A percentile compares a stretch with the other conserved stretches of the same genome.
Conservation (phyloP, 176 grass and related monocot genomes). For the Themeda triandra region DNA sequence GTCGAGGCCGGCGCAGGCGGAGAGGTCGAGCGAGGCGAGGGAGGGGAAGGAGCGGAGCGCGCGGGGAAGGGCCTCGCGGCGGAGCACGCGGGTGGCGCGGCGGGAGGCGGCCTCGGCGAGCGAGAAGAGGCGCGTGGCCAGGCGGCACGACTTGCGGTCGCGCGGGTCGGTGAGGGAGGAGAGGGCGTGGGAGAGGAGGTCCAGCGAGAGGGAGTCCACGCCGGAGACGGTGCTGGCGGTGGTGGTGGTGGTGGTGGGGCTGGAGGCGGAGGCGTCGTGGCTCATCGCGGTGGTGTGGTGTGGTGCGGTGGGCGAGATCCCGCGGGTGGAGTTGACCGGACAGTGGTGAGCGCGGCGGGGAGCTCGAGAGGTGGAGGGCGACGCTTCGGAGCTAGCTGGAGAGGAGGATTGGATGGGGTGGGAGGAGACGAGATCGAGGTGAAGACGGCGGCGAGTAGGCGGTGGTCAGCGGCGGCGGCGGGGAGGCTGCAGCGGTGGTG, state of each 20-base stretch:
- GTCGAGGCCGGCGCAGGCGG: constrained; percentile 70
- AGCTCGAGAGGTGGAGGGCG: not conserved
- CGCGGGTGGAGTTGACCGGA: too few species aligned
- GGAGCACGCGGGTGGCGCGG: constrained; percentile 40
- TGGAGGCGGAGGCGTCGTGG: constrained; percentile 2
- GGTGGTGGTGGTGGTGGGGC: too few species aligned
- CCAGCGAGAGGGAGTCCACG: constrained; percentile 40
- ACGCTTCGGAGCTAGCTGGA: not conserved
- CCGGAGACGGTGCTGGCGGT: not conserved
- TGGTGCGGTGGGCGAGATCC: not conserved
- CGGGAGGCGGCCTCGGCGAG: constrained; percentile 56
- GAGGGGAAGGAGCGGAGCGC: constrained; percentile 46
- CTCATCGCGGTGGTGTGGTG: not conserved
- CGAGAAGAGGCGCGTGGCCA: constrained; percentile 52
- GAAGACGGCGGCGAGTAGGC: not conserved
- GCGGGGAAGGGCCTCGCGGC: constrained; percentile 42
- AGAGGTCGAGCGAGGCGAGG: constrained; percentile 70
- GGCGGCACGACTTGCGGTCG: constrained; percentile 76
- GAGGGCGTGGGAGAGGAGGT: constrained; percentile 67
- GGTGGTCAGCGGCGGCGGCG: not conserved
- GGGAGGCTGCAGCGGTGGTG: not conserved
- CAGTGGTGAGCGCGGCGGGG: not conserved
- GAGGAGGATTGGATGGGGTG: not conserved
- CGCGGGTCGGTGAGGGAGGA: constrained; percentile 34
- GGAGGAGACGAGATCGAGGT: not conserved